These are phyloP conservation scores for Rhododendron mucronatum DNA, from an alignment of 148 eudicot genomes.

Conservation along the genomic window DNA sequence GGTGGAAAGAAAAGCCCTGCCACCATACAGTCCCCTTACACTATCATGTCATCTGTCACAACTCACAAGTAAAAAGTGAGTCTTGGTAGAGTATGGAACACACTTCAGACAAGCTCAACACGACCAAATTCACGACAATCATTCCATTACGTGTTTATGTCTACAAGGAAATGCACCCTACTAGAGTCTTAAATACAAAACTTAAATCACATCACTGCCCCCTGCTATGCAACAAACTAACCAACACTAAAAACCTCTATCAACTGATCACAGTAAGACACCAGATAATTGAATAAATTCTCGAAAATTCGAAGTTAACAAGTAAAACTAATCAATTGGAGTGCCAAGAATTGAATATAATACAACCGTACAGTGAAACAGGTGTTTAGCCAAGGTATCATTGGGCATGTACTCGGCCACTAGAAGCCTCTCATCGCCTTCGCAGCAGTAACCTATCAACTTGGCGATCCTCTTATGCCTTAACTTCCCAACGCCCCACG, in stretches of 20 bases:
- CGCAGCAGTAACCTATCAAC: conserved; percentile 94
- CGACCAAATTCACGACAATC: not conserved
- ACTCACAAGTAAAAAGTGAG: not conserved
- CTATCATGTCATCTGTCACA: not conserved
- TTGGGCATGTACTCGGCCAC: conserved; percentile 95
- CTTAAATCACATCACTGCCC: not conserved
- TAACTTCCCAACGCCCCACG: conserved; percentile 85
- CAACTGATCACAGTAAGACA: too few species aligned
- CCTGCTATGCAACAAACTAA: not conserved
- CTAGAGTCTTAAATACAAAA: too few species aligned
- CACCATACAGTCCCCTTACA: not conserved
- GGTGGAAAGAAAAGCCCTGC: not conserved
- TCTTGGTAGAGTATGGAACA: not conserved
- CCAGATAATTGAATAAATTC: not conserved
- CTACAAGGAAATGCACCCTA: not conserved
- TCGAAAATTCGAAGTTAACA: not conserved
- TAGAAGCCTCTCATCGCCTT: conserved; percentile 90
- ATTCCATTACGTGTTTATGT: not conserved
- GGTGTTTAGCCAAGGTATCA: conserved; percentile 91
- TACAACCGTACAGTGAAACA: conserved; percentile 72
- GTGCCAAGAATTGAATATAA: not conserved
- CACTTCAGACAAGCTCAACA: not conserved
- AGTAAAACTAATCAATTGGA: not conserved
- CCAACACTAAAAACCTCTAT: not conserved
- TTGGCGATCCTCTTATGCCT: conserved; percentile 77